Base-by-base conservation (phyloP, 371 early-diverging fungal species). In the Mucor sp. region DNA sequence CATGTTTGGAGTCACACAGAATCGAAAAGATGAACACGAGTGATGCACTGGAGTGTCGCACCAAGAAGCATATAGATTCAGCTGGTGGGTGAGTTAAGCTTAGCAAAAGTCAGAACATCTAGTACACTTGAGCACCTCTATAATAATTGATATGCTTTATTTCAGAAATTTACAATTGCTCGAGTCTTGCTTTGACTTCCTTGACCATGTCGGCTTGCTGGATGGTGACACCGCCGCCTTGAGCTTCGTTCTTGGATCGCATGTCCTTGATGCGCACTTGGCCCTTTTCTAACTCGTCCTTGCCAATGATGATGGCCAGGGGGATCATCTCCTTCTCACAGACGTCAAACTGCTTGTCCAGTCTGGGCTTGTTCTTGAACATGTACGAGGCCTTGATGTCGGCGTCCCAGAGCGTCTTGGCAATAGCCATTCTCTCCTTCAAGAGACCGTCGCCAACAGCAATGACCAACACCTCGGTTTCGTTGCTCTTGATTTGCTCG, bases 291-390 rank as follows among this genome's bases (percentile, higher is more conserved):
- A 97, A 62, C 75, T 97, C 98, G 60, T 90, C 89, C n/a, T 85
- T 77, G 58, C 97, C 97, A 60, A 98, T 86, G 65, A 97, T 93
- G 23, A 99, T 90, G 2, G 91, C 92, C 33, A 91, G 85, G 1
- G 98, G 98, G 68, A 99, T 95, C 68, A 89, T 87, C 43, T 94
- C 93, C 58, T 87, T 89, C 65, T 95, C 95, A 74, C 94, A 94
- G 23, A 69, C 81, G 65, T 87, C 87, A 78, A 91, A 96, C 76
- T 97, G 95, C 27, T 77, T 82, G 57, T 89, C 90, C 55, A 94
- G 81, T 71, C 94, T 89, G n/a, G 94, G 93, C 75, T 97, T 95
- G 53, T 84, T 83, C 83, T 97, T 99, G 85, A 93, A 96, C 80
- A 94, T 88, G 75, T 93, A 99, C 11, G 81, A 67, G 37, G 86